Conservation (phyloP, 1,139 yeast genomes). For the Wickerhamomyces sp. region DNA sequence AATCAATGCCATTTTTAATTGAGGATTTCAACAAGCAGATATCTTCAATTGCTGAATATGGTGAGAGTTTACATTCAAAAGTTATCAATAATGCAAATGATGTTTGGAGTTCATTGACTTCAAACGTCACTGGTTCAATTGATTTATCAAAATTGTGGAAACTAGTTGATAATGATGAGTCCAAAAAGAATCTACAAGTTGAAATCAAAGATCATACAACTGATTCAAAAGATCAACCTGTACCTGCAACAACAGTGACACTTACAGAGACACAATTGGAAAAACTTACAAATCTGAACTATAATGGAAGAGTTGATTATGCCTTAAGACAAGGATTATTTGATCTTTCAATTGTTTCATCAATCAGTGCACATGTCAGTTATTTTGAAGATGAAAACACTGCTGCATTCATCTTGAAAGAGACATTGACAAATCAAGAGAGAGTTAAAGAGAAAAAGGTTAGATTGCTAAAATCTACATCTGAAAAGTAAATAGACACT, state of each 20-base stretch:
- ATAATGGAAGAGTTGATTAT: constrained; percentile 77
- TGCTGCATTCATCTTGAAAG: constrained; percentile 69
- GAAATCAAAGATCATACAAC: constrained; percentile 23
- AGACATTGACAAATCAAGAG: constrained; percentile 29
- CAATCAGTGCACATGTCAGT: constrained; percentile 81
- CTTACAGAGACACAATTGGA: constrained; percentile 30
- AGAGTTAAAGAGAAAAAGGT: constrained; percentile 11
- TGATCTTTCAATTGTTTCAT: constrained; percentile 74
- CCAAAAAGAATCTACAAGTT: constrained; percentile 3
- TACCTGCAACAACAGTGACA: constrained; percentile 17
- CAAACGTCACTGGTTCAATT: constrained; percentile 7
- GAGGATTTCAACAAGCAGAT: constrained; percentile 22
- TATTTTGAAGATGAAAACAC: constrained; percentile 86
- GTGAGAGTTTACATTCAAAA: constrained; percentile 35
- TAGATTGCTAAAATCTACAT: not conserved
- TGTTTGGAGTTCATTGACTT: constrained; percentile 8
- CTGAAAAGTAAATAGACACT: not conserved
- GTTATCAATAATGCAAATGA: constrained; percentile 12
- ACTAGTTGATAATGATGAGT: not conserved
- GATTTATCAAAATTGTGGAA: constrained; percentile 7
- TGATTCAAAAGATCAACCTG: constrained; percentile 20
- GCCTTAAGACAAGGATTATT: constrained; percentile 73
- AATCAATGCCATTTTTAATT: constrained; percentile 20
- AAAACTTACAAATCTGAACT: constrained; percentile 44
- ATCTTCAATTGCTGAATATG: constrained; percentile 30